Evolutionary conservation across 306 rosid genomes (phyloP).

Genomic region (Mimosa bimucronata): DNA sequence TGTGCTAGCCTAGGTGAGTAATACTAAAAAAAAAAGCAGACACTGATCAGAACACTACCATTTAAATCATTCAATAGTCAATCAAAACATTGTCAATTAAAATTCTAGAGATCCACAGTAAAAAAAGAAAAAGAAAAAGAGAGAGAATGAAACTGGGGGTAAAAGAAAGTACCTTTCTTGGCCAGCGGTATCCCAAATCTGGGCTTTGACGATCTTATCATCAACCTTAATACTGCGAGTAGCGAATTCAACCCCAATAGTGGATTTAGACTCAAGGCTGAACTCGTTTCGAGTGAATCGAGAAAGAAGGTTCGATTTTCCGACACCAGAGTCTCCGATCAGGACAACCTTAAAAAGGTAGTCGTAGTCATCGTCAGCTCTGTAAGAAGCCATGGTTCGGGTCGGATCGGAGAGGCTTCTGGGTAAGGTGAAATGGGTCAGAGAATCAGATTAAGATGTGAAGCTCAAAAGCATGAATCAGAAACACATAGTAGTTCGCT

Average conservation of each 20-base stretch:
- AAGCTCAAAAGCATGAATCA: background rate
- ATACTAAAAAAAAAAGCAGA: background rate
- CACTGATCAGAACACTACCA: background rate
- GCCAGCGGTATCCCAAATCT: constrained; percentile 73
- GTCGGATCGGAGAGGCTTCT: background rate
- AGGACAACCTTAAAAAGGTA: constrained; percentile 62
- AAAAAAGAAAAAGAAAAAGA: background rate
- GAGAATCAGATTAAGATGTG: constrained; percentile 17
- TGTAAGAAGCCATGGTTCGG: constrained; percentile 36
- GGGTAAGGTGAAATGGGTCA: too few species aligned
- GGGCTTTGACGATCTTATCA: constrained; percentile 61
- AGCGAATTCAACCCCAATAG: constrained; percentile 63
- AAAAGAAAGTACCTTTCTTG: constrained; percentile 52
- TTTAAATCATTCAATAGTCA: background rate
- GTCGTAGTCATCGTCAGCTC: constrained; percentile 63
- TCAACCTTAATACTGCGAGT: constrained; percentile 56
- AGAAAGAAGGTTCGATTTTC: constrained; percentile 60
- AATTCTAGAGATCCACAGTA: background rate
- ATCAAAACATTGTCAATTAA: background rate
- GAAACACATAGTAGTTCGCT: background rate
- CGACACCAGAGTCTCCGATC: constrained; percentile 64
- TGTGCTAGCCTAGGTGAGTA: too few species aligned
- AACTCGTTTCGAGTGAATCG: constrained; percentile 62
- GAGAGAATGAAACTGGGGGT: background rate
- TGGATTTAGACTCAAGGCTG: constrained; percentile 64